These are phyloP conservation scores for Ogataea glucozyma DNA, from an alignment of 805 yeast species.

Conservation along the genomic window DNA sequence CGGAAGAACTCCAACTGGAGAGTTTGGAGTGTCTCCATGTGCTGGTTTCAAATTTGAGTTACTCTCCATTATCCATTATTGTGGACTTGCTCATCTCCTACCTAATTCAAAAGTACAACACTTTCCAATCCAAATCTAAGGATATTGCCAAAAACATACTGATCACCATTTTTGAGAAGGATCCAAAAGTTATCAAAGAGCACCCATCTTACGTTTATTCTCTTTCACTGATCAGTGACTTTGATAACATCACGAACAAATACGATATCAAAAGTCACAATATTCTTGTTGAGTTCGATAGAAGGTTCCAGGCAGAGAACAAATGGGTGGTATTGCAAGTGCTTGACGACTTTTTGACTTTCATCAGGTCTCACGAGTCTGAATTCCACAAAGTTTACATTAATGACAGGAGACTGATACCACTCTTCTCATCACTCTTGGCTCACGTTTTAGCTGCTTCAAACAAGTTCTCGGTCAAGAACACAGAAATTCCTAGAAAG, in stretches of 20 bases:
- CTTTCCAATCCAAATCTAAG: constrained; percentile 51
- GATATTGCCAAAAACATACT: constrained; percentile 54
- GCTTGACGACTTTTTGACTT: constrained; percentile 59
- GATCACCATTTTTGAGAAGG: constrained; percentile 34
- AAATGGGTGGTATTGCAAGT: constrained; percentile 73
- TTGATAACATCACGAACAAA: constrained; percentile 28
- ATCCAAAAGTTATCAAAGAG: constrained; percentile 37
- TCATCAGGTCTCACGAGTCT: constrained; percentile 50
- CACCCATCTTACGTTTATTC: constrained; percentile 57
- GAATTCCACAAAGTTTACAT: constrained; percentile 49
- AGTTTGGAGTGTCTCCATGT: constrained; percentile 70
- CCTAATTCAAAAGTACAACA: constrained; percentile 64
- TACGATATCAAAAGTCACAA: constrained; percentile 26
- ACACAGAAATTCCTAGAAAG: constrained; percentile 51
- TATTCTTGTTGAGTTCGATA: constrained; percentile 52
- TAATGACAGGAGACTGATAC: constrained; percentile 33
- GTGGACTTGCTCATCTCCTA: constrained; percentile 75
- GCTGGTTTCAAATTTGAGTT: constrained; percentile 56
- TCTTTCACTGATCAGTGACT: constrained; percentile 45
- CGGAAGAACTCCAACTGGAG: constrained; percentile 55
- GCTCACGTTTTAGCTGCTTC: constrained; percentile 57
- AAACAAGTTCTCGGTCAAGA: constrained; percentile 51
- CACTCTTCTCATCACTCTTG: constrained; percentile 46
- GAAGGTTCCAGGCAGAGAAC: constrained; percentile 62
- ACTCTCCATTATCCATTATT: constrained; percentile 60